Base-by-base conservation (phyloP, 495 filamentous ascomycete genomes). In the Endocarpon pusillum region DNA sequence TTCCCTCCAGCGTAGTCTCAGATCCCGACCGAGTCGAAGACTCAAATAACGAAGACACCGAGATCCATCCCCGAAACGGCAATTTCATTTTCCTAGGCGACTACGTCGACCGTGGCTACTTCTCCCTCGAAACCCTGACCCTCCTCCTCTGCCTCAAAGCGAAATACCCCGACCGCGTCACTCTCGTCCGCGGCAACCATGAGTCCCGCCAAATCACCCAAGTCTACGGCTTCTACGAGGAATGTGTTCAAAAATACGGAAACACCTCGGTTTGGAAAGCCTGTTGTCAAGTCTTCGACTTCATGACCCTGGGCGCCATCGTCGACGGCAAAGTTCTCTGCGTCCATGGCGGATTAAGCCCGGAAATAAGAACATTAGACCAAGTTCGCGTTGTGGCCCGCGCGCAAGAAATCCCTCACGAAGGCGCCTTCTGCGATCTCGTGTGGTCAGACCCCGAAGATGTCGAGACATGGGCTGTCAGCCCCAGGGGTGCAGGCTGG, bases 361-460 rank as follows among this genome's bases (percentile, higher is more conserved):
- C 89, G 2, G 89, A 97, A 56, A 97, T 97, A 36, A 69, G 89
- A 27, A 97, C 89, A 0, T 66, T 97, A 30, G 89, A 97, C 47
- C 89, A 97, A 58, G 78, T 97, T 42, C 76, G 89, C n/a, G 89
- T 97, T 17, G 91, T 97, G 8, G 89, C 89, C 20, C 69, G 89
- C 36, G 89, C 89, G 0, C 89, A 97, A 47, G 89, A 97, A 53
- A 97, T 97, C 42, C 89, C 89, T 0, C 89, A 97, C 45, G 89
- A 96, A 54, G 89, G 89, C 34, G 89, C 89, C 11, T 97, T 97
- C 54, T 97, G 89, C 48, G 89, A 97, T 55, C 62, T 97, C 32
- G 89, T 97, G 4, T 97, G 89, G 89, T 91, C 82, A 41, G 89
- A 97, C 54, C 89, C 89, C 1, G 89, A 97, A 46, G 89, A 97